Conservation (phyloP, 441 rosid species). For the Gossypium aridum region DNA sequence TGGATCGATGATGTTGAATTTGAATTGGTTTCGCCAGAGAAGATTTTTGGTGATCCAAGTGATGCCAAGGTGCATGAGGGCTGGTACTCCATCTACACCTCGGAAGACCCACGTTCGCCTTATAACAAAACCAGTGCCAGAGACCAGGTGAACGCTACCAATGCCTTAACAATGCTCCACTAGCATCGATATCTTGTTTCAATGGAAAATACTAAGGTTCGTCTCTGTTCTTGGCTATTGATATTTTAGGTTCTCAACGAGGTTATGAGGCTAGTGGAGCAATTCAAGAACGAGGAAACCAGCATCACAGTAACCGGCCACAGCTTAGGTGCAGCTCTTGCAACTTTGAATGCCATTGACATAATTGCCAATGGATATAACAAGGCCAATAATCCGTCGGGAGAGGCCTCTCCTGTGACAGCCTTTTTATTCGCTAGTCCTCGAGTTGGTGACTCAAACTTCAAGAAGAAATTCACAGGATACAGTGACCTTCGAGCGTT, state of each 20-base stretch:
- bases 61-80: slow-evolving; percentile 62
- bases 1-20: slow-evolving; percentile 66
- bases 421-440: slow-evolving; percentile 75
- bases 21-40: slow-evolving; percentile 38
- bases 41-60: slow-evolving; percentile 35
- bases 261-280: slow-evolving; percentile 58
- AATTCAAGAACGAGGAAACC: slow-evolving; percentile 57
- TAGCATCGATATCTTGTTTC: background rate
- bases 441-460: slow-evolving; percentile 64
- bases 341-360: slow-evolving; percentile 72
- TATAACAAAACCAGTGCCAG: slow-evolving; percentile 54
- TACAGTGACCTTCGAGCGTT: slow-evolving; percentile 44
- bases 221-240: background rate
- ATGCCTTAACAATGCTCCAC: background rate
- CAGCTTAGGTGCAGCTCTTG: slow-evolving; percentile 77
- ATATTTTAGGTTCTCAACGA: slow-evolving; percentile 49
- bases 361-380: slow-evolving; percentile 63
- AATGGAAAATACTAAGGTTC: background rate
- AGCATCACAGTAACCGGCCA: slow-evolving; percentile 76
- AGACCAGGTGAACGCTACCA: slow-evolving; percentile 42
- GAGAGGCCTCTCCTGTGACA: slow-evolving; percentile 49
- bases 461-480: slow-evolving; percentile 34
- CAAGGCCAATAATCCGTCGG: slow-evolving; percentile 21
- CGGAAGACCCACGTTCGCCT: slow-evolving; percentile 56
- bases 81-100: slow-evolving; percentile 75